These are phyloP conservation scores for Coprinopsis strossmayeri DNA, from an alignment of 768 basidiomycete genomes.

Conservation along the genomic window DNA sequence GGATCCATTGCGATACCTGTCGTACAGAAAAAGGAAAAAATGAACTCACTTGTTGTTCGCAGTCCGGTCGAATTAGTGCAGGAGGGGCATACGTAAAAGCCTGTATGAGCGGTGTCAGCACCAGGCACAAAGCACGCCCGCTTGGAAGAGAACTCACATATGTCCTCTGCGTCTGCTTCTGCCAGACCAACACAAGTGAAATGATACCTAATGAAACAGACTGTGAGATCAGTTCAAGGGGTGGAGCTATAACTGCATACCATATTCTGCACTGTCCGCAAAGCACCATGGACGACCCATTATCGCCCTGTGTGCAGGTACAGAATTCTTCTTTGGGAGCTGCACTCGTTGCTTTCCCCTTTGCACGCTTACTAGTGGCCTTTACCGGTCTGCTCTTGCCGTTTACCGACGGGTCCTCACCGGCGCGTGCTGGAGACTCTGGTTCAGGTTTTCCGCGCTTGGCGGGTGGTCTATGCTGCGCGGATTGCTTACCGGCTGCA, in stretches of 20 bases:
- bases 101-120: constrained; percentile 26
- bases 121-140: constrained; percentile 10
- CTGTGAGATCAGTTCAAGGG: neutral
- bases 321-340: constrained; percentile 37
- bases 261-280: constrained; percentile 71
- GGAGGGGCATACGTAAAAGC: constrained; percentile 46
- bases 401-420: constrained; percentile 21
- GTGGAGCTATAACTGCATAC: constrained; percentile 31
- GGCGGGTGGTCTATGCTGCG: neutral
- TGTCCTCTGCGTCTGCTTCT: constrained; percentile 64
- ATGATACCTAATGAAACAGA: constrained; percentile 59
- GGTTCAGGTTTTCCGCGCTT: constrained; percentile 5
- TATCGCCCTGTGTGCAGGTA: constrained; percentile 61
- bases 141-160: constrained; percentile 55
- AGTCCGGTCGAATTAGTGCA: constrained; percentile 58
- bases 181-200: constrained; percentile 67
- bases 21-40: constrained; percentile 1
- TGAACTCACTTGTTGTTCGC: constrained; percentile 73
- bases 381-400: constrained; percentile 14
- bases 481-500: constrained; percentile 5
- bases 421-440: constrained; percentile 8
- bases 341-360: constrained; percentile 6
- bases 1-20: neutral
- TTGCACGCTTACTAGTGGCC: constrained; percentile 12
- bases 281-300: constrained; percentile 76